Evolutionary conservation across 257 asterid species (phyloP).

Genomic region (Przewalskia tangutica): DNA sequence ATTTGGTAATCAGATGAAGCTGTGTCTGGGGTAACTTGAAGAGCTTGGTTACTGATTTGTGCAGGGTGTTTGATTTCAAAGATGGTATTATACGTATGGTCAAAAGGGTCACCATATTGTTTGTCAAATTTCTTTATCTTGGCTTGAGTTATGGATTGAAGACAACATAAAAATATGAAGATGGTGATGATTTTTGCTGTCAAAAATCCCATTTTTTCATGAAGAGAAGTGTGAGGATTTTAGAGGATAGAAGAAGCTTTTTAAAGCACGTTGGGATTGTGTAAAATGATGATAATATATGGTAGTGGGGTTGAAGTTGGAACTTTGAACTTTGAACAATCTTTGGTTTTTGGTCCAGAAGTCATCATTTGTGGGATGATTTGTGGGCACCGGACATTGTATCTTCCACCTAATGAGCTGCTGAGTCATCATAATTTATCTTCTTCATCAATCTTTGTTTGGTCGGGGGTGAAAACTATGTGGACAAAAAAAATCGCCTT

Average conservation of each 20-base stretch:
- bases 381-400: too few relatives aligned
- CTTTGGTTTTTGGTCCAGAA: background rate
- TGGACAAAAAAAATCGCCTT: too few relatives aligned
- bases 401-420: too few relatives aligned
- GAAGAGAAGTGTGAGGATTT: background rate
- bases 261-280: background rate
- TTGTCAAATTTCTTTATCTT: constrained; percentile 2
- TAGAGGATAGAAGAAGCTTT: background rate
- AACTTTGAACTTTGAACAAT: background rate
- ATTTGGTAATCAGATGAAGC: background rate
- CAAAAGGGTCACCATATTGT: constrained; percentile 22
- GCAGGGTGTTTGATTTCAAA: constrained; percentile 14
- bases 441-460: too few relatives aligned
- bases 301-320: background rate
- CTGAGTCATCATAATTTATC: too few relatives aligned
- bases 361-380: too few relatives aligned
- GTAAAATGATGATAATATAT: background rate
- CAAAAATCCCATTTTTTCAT: constrained; percentile 24
- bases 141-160: constrained; percentile 18
- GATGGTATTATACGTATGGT: background rate
- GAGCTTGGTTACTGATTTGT: constrained; percentile 36
- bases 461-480: too few relatives aligned
- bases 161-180: constrained; percentile 15
- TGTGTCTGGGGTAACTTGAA: constrained; percentile 65
- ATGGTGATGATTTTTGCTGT: constrained; percentile 2